These are phyloP conservation scores for Bipolaris cookei DNA, from an alignment of 2,329 filamentous ascomycete genomes.

Conservation along the genomic window DNA sequence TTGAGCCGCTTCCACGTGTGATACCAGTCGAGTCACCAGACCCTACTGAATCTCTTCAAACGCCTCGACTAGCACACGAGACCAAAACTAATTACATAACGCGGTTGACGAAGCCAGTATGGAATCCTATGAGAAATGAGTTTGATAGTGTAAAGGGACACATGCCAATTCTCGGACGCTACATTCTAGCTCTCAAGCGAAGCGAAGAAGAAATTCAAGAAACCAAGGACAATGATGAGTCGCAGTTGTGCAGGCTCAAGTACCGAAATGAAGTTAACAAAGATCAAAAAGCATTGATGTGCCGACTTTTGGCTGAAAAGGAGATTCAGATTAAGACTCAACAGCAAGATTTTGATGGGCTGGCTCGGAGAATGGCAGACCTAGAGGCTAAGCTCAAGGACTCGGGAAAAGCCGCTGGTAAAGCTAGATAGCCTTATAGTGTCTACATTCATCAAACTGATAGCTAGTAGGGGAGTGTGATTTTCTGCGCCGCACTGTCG, in stretches of 20 bases:
- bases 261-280: conserved; percentile 29
- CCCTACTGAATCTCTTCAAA: conserved; percentile 6
- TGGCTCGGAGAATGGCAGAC: conserved; percentile 7
- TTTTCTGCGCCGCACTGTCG: conserved; percentile 12
- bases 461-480: conserved; percentile 13
- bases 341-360: conserved; percentile 18
- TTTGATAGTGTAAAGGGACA: conserved; percentile 6
- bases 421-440: background rate
- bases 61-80: background rate
- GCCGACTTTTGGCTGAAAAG: conserved; percentile 22
- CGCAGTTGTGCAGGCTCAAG: conserved; percentile 20
- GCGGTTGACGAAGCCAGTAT: background rate
- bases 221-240: conserved; percentile 2
- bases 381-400: background rate
- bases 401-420: background rate
- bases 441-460: background rate
- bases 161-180: conserved; percentile 12
- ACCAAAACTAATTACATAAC: background rate
- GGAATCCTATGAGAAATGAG: background rate
- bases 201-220: background rate
- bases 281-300: conserved; percentile 27
- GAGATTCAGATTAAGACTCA: conserved; percentile 25
- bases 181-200: background rate
- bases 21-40: conserved; percentile 12
- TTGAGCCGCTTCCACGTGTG: background rate